Percentiles rank a stretch among this genome's conserved stretches.
These are phyloP conservation scores for Amauroascus niger DNA, from an alignment of 2,329 filamentous ascomycete species.

Conservation along the genomic window DNA sequence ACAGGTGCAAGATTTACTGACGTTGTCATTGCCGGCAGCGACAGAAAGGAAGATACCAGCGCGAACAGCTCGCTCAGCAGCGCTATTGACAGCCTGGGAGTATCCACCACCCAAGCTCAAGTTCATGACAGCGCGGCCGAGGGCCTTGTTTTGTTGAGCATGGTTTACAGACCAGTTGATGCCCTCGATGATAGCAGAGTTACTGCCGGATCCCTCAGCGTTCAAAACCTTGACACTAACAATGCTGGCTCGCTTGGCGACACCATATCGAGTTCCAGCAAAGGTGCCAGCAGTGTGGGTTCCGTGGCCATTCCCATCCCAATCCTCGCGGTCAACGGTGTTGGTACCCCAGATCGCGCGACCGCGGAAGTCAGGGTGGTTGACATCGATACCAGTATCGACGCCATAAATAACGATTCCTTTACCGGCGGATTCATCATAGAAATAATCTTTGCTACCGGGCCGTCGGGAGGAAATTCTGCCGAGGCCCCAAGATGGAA, in stretches of 20 bases:
- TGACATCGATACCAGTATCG: slow-evolving; percentile 32
- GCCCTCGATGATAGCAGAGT: slow-evolving; percentile 41
- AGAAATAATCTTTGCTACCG: slow-evolving; percentile 26
- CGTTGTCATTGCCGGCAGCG: slow-evolving; percentile 34
- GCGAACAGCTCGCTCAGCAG: slow-evolving; percentile 29
- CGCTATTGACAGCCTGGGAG: slow-evolving; percentile 32
- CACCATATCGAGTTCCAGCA: slow-evolving; percentile 28
- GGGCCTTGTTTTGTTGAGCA: slow-evolving; percentile 24
- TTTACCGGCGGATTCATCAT: slow-evolving; percentile 29
- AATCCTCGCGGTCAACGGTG: slow-evolving; percentile 19
- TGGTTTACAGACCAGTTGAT: slow-evolving; percentile 36
- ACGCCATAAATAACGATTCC: slow-evolving; percentile 32
- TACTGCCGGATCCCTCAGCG: slow-evolving; percentile 38
- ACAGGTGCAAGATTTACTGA: slow-evolving; percentile 8
- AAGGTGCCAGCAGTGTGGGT: slow-evolving; percentile 35
- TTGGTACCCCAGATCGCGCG: slow-evolving; percentile 31
- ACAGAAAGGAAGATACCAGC: slow-evolving; percentile 36
- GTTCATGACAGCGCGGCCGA: slow-evolving; percentile 28
- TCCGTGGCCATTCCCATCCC: slow-evolving; percentile 30
- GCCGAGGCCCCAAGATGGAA: slow-evolving; percentile 30
- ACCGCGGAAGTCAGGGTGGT: slow-evolving; percentile 30
- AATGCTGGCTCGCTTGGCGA: slow-evolving; percentile 32
- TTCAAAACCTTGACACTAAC: slow-evolving; percentile 44
- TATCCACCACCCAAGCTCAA: slow-evolving; percentile 30
- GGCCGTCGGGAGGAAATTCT: slow-evolving; percentile 26